phyloP scores from a whole-genome alignment of 75 land plant genomes.

The Pinus tabuliformis region DNA sequence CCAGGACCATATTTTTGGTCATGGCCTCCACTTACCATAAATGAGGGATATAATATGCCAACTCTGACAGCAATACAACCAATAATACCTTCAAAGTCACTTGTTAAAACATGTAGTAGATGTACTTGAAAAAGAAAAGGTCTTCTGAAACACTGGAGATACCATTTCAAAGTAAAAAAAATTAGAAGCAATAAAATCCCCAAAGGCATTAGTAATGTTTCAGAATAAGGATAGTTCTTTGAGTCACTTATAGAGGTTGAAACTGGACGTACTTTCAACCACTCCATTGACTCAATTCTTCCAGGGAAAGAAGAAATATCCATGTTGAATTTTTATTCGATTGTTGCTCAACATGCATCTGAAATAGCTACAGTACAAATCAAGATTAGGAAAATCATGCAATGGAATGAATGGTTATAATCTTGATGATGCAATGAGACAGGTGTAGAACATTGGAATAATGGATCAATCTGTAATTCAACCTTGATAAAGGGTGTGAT shows the following conservation, averaged over 20 bases:
- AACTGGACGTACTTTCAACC: slow-evolving; percentile 12
- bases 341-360: slow-evolving; percentile 40
- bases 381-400: slow-evolving; percentile 19
- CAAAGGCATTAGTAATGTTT: slow-evolving; percentile 12
- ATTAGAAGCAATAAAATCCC: background rate
- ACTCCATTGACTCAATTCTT: slow-evolving; percentile 14
- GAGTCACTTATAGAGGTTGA: slow-evolving; percentile 59
- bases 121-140: slow-evolving; percentile 47
- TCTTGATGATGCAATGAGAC: too few species aligned
- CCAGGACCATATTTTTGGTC: slow-evolving; percentile 99
- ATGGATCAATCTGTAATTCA: too few species aligned
- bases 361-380: slow-evolving; percentile 62
- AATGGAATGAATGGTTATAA: slow-evolving; percentile 35
- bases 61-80: slow-evolving; percentile 4
- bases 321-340: slow-evolving; percentile 10
- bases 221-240: slow-evolving; percentile 29
- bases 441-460: too few species aligned
- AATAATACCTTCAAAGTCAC: slow-evolving; percentile 8
- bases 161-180: slow-evolving; percentile 57
- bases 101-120: slow-evolving; percentile 15
- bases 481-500: too few species aligned
- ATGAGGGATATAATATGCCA: slow-evolving; percentile 5
- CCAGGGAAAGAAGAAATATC: slow-evolving; percentile 20
- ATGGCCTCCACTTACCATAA: slow-evolving; percentile 66
- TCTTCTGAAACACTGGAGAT: slow-evolving; percentile 32